Base-by-base conservation (phyloP, 192 early-diverging fungal species). In the Phlyctochytrium bullatum region DNA sequence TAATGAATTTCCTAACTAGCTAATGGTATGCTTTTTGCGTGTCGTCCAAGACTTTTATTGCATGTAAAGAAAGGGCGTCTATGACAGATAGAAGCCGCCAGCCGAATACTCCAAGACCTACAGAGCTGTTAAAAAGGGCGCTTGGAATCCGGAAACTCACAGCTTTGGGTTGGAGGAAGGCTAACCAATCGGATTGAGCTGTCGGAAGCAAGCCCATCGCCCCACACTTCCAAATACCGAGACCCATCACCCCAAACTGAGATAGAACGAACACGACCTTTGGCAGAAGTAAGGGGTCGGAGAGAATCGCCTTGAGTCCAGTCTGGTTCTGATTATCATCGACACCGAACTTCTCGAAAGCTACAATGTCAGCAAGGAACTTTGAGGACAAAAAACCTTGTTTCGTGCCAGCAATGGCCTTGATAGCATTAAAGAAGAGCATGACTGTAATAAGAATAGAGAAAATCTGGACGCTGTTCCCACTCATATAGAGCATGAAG, bases 401-500 rank as follows among this genome's bases (percentile, higher is more conserved):
- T 10, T 63, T 82, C 35, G 91, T 84, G 35, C 77, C 74, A 74
- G 91, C 74, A 20, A 97, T 86, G 1, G 91, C 88, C 65, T 87
- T 87, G 24, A 91, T 64, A 40, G 93, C 90, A 27, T 93, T 88
- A 72, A 87, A 92, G 61, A 99, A 87, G 28, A 98, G 86, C 96
- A 98, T 99, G 16, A 86, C 94, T 2, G 93, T 95, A 34, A 98
- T 90, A 75, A 98, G 87, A 30, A 99, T 93, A 35, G 86, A 89
- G 66, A 95, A 99, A 59, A 98, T 97, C 67, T 97, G 95, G 34
- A 99, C 90, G 57, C 86, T 73, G 73, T 92, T 98, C 61, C 98
- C 98, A 27, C 89, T 92, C 98, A 99, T 99, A 82, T 92, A 98
- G 29, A 98, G 86, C 98, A 99, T 99, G 71, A 99, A 89, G 24